Evolutionary conservation across 345 rosid species (phyloP).

Genomic region (Pugionium cornutum): DNA sequence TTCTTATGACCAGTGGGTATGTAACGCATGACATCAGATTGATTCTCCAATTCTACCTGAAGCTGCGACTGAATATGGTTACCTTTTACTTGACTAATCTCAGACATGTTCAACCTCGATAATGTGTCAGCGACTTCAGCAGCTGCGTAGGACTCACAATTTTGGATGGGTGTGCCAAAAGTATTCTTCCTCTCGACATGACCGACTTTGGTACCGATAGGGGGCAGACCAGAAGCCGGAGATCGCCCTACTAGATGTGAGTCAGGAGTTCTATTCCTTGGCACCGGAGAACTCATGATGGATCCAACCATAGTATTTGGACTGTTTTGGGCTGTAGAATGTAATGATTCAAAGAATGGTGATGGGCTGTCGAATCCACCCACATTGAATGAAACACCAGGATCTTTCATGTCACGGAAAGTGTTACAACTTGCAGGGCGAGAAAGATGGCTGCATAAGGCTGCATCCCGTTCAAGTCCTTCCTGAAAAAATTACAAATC

Average conservation of each 20-base stretch:
- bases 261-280: slow-evolving; percentile 77
- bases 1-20: slow-evolving; percentile 56
- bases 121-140: slow-evolving; percentile 62
- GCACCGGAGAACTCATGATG: slow-evolving; percentile 57
- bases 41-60: slow-evolving; percentile 47
- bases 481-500: slow-evolving; percentile 51
- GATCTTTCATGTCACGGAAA: slow-evolving; percentile 57
- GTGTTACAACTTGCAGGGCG: slow-evolving; percentile 74
- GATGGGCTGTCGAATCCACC: slow-evolving; percentile 51
- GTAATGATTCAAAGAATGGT: slow-evolving; percentile 49
- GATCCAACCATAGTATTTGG: slow-evolving; percentile 50
- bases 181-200: slow-evolving; percentile 54
- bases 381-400: slow-evolving; percentile 35
- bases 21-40: slow-evolving; percentile 48
- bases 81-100: slow-evolving; percentile 49
- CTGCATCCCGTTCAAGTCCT: slow-evolving; percentile 64
- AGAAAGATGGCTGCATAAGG: slow-evolving; percentile 55
- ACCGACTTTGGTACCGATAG: slow-evolving; percentile 59
- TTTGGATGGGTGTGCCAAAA: slow-evolving; percentile 48
- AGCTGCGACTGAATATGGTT: slow-evolving; percentile 46
- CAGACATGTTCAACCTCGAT: slow-evolving; percentile 57
- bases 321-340: slow-evolving; percentile 42
- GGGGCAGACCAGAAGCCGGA: slow-evolving; percentile 60
- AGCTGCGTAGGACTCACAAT: slow-evolving; percentile 50
- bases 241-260: slow-evolving; percentile 57